Evolutionary conservation across 805 yeast genomes (phyloP), one percentile per base, ranked within the genome.

Genomic region (Wickerhamiella spandovensis): DNA sequence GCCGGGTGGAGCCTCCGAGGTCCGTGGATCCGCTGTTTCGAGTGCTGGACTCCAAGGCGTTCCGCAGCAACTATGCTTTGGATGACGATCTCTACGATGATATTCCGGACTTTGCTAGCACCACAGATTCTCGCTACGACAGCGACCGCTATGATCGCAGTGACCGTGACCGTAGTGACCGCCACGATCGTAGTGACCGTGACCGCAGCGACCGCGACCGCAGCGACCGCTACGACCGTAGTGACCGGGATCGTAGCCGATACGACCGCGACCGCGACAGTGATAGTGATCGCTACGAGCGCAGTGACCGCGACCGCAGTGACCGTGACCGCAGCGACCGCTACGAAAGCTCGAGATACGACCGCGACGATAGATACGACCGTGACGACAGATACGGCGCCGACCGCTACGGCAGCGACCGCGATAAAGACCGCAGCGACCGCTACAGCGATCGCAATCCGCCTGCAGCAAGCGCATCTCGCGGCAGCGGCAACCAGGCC

Each of bases 1-100:
- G 98, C 39, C 76, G 83, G 56, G 85, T 90, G n/a, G 90, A 87
- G 46, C 78, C 95, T 2, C 97, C 97, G 2, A 87, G 95, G 25
- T 88, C 84, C 10, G 84, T 88, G 58, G 97, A 88, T 55, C 76
- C 92, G 5, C 74, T 90, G 56, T 80, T 87, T 78, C 76, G 95
- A 60, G 83, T 90, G 15, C 74, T 90, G 55, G 90, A 88, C 56
- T 79, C 92, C 28, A 76, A 89, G 57, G 95, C 87, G 1, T 92
- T 90, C 72, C 75, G 75, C 55, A 56, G 55, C 25, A 59, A 58
- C 41, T 48, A 58, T 22, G 73, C 73, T 64, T 72, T 76, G 62
- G 69, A 73, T 51, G 76, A 73, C 48, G 84, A 81, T 51, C 77
- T 78, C 61, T 83, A 80, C 63, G 78, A 81, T 61, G 95, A 86